Base-by-base conservation (phyloP, 352 stramenopile species). In the Bremia lactucae region DNA sequence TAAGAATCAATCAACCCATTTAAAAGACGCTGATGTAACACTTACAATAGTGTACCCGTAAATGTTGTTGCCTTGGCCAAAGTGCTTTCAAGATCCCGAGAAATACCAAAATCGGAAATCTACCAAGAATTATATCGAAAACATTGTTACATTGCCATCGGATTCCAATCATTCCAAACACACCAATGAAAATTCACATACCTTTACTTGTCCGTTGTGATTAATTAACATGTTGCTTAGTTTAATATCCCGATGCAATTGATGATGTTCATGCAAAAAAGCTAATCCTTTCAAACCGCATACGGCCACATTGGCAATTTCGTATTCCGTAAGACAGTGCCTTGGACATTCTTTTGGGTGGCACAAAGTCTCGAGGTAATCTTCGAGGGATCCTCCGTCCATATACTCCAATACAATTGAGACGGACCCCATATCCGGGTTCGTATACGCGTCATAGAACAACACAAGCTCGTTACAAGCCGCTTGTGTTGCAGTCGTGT, bases 331-430 rank as follows among this genome's bases (percentile, higher is more conserved):
- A 4, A 68, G 42, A 14, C 62, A 55, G 5, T 33, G 15, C 28
- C 11, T 13, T 28, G 24, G 6, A 28, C 24, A 10, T n/a, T 41
- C 49, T 38, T n/a, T n/a, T n/a, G n/a, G n/a, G n/a, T n/a, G n/a
- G n/a, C n/a, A n/a, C n/a, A n/a, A n/a, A 31, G 69, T 58, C 23
- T 79, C 66, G 52, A 87, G 53, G 19, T 65, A 67, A 24, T 87
- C 69, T 59, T 97, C 78, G 1, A 96, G 61, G 6, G 83, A 95
- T 0, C 90, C 90, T 7, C 74, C 83, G 42, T 96, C 76, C 88
- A 97, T 97, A 55, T 96, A 96, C 60, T 97, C 90, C 15, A 97
- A 59, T n/a, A 97, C 75, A 36, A 97, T 95, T 4, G 76, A 94
- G 8, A 97, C 85, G 0, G 70, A 83, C 5, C 83, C 79, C 5